phyloP scores from a whole-genome alignment of 2,329 filamentous ascomycete genomes.

The Colletotrichum incanum region DNA sequence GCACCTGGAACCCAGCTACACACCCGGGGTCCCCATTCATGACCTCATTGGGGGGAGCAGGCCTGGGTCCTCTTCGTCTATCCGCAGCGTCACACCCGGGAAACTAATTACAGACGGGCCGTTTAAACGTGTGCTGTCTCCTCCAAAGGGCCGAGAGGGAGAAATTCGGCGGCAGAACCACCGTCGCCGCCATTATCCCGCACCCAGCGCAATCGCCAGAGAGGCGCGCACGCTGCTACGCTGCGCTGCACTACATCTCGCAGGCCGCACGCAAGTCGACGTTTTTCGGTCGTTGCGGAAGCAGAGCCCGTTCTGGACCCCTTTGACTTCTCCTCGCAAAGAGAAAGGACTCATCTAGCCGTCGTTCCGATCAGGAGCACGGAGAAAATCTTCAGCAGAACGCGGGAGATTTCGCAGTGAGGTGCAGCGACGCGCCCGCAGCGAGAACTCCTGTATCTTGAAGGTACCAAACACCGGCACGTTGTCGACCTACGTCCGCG shows the following conservation, averaged over 20 bases:
- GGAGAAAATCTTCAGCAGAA: conserved; percentile 6
- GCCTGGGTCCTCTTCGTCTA: conserved; percentile 37
- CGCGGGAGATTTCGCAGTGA: conserved; percentile 22
- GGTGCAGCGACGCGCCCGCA: conserved; percentile 30
- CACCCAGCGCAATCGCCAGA: conserved; percentile 1
- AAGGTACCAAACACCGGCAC: conserved; percentile 9
- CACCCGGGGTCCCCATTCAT: conserved; percentile 37
- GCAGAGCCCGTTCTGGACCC: conserved; percentile 9
- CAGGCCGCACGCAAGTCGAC: conserved; percentile 12
- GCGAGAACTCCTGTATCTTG: conserved; percentile 10
- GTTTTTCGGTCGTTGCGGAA: neutral
- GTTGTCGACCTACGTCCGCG: conserved; percentile 24
- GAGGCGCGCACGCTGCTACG: conserved; percentile 2
- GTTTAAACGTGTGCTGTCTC: conserved; percentile 41
- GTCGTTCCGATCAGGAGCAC: conserved; percentile 14
- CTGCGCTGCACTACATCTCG: conserved; percentile 21
- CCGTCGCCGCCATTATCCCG: conserved; percentile 12
- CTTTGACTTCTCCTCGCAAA: neutral
- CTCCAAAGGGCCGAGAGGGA: conserved; percentile 42
- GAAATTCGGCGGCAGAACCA: conserved; percentile 14
- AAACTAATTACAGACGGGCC: conserved; percentile 43
- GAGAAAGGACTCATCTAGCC: neutral
- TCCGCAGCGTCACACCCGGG: conserved; percentile 42
- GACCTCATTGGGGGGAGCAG: conserved; percentile 41
- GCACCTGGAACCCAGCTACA: neutral